Base-by-base conservation (phyloP, 805 yeast genomes). In the Ogataea saltuana region DNA sequence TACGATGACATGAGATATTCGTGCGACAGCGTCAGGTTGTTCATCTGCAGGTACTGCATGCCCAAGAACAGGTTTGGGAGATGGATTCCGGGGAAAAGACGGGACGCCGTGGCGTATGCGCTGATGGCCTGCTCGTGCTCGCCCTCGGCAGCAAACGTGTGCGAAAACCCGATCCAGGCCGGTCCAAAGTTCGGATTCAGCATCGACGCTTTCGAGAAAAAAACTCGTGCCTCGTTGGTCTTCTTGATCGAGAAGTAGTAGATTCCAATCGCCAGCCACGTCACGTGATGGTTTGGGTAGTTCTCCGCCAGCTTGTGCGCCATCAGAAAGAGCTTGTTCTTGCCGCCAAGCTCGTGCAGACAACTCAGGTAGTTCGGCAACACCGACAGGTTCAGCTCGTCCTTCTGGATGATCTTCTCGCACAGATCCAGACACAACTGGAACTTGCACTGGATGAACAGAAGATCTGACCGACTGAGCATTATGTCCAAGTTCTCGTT, bases 111-210 rank as follows among this genome's bases (percentile, higher is more conserved):
- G 1, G 98, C 90, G 64, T 90, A 93, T 0, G 98, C 98, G 44
- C 97, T 85, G 17, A 93, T 85, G 1, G 98, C 98, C 64, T 93
- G 98, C 62, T 93, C 99, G 62, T 93, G 97, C 64, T 93, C 99
- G n/a, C 97, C 95, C 62, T 93, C 99, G 3, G 87, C 83, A 0
- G 97, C 97, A 75, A 90, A 93, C 0, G 98, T 90, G 58, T 91
- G 98, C 1, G 98, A 98, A 68, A 93, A 93, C 2, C 97, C 99
- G 25, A 93, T 81, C 99, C 99, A 93, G 1, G 98, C 96, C 40
- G 87, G 91, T 0, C 93, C 95, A 67, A 87, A 89, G 52, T 83
- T 86, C 3, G 99, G 95, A 56, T 88, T 85, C 47, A 90, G 64
- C 52, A 89, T 72, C 1, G 97, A 88, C 0, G 97, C 90, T 60